Percentiles rank a stretch among this genome's conserved stretches.
Evolutionary conservation across 805 yeast species (phyloP).

Genomic region (Brettanomyces sp.): DNA sequence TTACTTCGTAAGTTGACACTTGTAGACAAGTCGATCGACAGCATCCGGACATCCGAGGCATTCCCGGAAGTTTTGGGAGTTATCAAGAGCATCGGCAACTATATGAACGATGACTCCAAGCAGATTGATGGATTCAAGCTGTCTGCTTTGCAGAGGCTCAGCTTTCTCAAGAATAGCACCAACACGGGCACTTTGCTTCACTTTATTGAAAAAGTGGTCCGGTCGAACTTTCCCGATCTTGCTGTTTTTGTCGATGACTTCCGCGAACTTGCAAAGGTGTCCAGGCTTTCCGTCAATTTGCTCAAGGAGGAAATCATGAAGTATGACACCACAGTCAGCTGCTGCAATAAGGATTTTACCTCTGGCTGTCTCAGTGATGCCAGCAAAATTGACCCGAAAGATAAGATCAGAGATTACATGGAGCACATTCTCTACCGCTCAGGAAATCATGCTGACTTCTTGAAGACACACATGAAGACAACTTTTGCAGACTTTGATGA

Average conservation of each 20-base stretch:
- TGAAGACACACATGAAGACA: slow-evolving; percentile 40
- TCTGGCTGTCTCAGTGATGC: slow-evolving; percentile 59
- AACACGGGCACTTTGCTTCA: slow-evolving; percentile 66
- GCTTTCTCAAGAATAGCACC: slow-evolving; percentile 62
- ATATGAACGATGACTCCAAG: slow-evolving; percentile 65
- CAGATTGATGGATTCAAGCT: slow-evolving; percentile 64
- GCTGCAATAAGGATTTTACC: slow-evolving; percentile 44
- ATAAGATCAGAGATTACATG: slow-evolving; percentile 45
- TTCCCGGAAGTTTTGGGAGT: slow-evolving; percentile 53
- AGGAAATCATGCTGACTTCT: slow-evolving; percentile 35
- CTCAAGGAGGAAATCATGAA: slow-evolving; percentile 51
- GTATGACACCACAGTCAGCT: slow-evolving; percentile 39
- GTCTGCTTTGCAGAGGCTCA: slow-evolving; percentile 57
- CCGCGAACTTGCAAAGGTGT: slow-evolving; percentile 39
- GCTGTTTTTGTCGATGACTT: slow-evolving; percentile 55
- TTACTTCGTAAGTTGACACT: slow-evolving; percentile 43
- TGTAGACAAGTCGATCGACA: slow-evolving; percentile 51
- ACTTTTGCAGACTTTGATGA: slow-evolving; percentile 46
- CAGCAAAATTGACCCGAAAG: slow-evolving; percentile 57
- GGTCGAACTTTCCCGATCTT: slow-evolving; percentile 57
- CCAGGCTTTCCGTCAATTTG: slow-evolving; percentile 56
- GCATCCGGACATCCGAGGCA: slow-evolving; percentile 41
- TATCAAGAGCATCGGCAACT: slow-evolving; percentile 67
- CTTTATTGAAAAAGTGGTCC: slow-evolving; percentile 60
- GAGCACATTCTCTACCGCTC: slow-evolving; percentile 27